These are phyloP conservation scores for Rhynchosporium graminicola DNA, from an alignment of 2,329 filamentous ascomycete species.

Conservation along the genomic window DNA sequence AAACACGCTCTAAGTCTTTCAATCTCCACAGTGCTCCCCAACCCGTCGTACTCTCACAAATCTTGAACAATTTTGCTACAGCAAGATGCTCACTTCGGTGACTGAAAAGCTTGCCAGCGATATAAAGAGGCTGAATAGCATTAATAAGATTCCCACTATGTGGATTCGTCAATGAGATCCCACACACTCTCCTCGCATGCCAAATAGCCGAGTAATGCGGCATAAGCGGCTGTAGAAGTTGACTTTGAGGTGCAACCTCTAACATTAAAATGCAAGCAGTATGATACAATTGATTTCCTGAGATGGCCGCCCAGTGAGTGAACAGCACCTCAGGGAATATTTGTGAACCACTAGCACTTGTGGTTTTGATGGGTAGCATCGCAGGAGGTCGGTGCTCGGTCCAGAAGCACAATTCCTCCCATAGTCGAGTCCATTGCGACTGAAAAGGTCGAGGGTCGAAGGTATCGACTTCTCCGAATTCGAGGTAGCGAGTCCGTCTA, in stretches of 20 bases:
- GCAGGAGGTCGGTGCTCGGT: conserved; percentile 48
- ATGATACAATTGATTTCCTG: conserved; percentile 58
- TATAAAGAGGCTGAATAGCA: conserved; percentile 58
- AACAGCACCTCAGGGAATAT: conserved; percentile 47
- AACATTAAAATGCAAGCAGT: conserved; percentile 56
- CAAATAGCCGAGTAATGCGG: conserved; percentile 47
- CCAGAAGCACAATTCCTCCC: conserved; percentile 54
- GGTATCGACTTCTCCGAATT: conserved; percentile 3
- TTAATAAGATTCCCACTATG: conserved; percentile 59
- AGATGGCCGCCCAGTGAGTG: conserved; percentile 55
- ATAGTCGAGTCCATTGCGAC: conserved; percentile 50
- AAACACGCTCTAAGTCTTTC: conserved; percentile 47
- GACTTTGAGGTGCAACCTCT: conserved; percentile 45
- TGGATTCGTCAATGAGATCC: conserved; percentile 56
- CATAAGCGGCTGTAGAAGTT: conserved; percentile 40
- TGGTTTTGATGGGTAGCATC: conserved; percentile 36
- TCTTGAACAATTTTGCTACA: conserved; percentile 48
- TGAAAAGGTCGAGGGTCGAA: conserved; percentile 38
- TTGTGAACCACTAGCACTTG: neutral
- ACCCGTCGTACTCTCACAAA: conserved; percentile 53
- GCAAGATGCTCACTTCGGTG: conserved; percentile 48
- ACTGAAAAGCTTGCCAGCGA: conserved; percentile 55
- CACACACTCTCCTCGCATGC: conserved; percentile 57
- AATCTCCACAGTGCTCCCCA: conserved; percentile 58
- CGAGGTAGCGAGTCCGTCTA: conserved; percentile 45